Percentiles rank a stretch among this genome's conserved stretches.
Evolutionary conservation across 805 yeast species (phyloP).

Genomic region (Starmerella potacharoeniae): DNA sequence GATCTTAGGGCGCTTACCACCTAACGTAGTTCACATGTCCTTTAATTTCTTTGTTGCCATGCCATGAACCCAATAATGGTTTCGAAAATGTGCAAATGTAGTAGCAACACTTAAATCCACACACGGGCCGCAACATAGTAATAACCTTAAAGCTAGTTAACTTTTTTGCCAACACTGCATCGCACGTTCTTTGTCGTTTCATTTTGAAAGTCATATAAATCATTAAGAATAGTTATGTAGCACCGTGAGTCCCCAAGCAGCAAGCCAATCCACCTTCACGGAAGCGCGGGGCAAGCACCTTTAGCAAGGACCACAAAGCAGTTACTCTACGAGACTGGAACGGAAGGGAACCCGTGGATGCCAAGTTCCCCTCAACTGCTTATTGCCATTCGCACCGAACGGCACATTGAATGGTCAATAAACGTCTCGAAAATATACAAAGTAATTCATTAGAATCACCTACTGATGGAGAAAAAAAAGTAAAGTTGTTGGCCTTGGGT

Average conservation of each 20-base stretch:
- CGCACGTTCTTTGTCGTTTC: too few species aligned
- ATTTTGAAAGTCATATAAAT: not conserved
- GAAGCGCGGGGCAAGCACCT: slow-evolving; percentile 1
- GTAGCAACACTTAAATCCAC: too few species aligned
- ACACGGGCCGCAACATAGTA: too few species aligned
- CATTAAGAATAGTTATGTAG: slow-evolving; percentile 20
- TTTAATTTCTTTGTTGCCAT: too few species aligned
- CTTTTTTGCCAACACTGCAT: too few species aligned
- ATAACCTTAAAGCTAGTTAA: too few species aligned
- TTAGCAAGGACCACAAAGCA: slow-evolving; percentile 23
- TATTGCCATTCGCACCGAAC: slow-evolving; percentile 17
- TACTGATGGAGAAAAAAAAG: slow-evolving; percentile 22
- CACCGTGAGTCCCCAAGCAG: slow-evolving; percentile 27
- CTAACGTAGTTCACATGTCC: too few species aligned
- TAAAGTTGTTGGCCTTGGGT: not conserved
- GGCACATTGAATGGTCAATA: slow-evolving; percentile 13
- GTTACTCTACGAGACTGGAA: slow-evolving; percentile 32
- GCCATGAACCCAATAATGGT: too few species aligned
- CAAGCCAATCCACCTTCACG: slow-evolving; percentile 11
- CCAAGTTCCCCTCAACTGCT: slow-evolving; percentile 25
- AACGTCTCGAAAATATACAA: slow-evolving; percentile 25
- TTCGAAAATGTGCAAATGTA: too few species aligned
- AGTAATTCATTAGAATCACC: slow-evolving; percentile 26
- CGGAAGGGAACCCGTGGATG: slow-evolving; percentile 29
- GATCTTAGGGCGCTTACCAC: too few species aligned